These are phyloP conservation scores for Leptodermis oblonga DNA, from an alignment of 257 asterid species.

Conservation along the genomic window DNA sequence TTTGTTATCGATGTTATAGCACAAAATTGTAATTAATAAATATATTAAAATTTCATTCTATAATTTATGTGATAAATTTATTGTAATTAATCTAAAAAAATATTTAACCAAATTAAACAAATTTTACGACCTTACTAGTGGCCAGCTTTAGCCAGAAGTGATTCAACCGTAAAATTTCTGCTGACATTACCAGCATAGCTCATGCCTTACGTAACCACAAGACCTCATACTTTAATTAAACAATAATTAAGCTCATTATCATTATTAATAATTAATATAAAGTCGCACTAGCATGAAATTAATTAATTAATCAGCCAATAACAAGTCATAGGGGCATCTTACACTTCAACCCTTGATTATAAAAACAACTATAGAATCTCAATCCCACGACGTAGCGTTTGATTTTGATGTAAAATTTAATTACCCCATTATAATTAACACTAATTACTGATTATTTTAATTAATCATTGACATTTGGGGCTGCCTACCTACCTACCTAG, in stretches of 20 bases:
- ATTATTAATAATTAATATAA: too few relatives aligned
- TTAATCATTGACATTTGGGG: neutral
- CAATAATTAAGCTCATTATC: too few relatives aligned
- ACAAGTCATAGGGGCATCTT: neutral
- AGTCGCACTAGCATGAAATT: neutral
- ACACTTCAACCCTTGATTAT: constrained; percentile 1
- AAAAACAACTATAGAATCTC: constrained; percentile 10
- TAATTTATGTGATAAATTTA: too few relatives aligned
- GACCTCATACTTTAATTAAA: neutral
- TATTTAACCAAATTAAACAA: too few relatives aligned
- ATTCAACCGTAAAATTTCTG: too few relatives aligned
- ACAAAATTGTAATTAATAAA: too few relatives aligned
- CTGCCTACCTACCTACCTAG: neutral
- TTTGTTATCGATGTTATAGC: too few relatives aligned
- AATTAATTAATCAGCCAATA: neutral
- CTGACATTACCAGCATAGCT: neutral
- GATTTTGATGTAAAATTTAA: neutral
- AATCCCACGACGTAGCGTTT: neutral
- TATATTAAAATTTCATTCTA: too few relatives aligned
- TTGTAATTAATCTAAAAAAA: too few relatives aligned
- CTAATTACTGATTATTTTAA: neutral
- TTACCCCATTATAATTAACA: too few relatives aligned
- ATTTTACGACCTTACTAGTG: too few relatives aligned
- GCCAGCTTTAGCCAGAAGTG: neutral
- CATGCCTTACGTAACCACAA: neutral